Evolutionary conservation across 257 asterid genomes (phyloP), one percentile per base, ranked within the genome.

Genomic region (Solanum rostratum): DNA sequence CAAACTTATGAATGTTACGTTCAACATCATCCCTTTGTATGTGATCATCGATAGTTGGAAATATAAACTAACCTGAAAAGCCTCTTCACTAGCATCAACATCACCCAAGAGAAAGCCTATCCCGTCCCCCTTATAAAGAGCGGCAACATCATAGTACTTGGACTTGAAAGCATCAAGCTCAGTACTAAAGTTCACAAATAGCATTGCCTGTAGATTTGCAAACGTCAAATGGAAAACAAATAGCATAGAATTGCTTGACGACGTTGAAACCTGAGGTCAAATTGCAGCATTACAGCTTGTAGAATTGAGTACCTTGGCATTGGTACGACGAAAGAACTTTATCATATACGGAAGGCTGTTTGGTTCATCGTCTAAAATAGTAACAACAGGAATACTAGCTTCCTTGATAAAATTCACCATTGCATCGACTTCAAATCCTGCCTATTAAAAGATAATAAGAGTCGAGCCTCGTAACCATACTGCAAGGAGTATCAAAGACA

Each of bases 51-150:
- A 37, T 68, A 33, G 50, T 22, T 41, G 60, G 62, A 65, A 79
- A 10, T 57, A 39, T 82, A 8, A 37, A 19, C 68, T 54, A 68
- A 95, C 97, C 98, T 93, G 89, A 86, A 95, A 93, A 79, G 97
- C 98, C 87, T 87, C 90, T 76, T 86, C 90, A 84, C 95, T 69
- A 79, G 87, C 63, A 33, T 94, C 92, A 70, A 84, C 87, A 85
- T 95, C 98, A 13, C 96, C 96, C 81, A 95, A 86, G 90, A 93
- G 82, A 88, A 95, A 95, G 76, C 90, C 89, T 80, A 93, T 24
- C 80, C 94, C 97, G 87, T 92, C 88, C 53, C 92, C 95, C 84
- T 95, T 92, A 91, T 89, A 90, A 79, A 83, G 88, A 76, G 87
- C 84, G 3, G 98, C 97, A 84, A 88, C 95, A 18, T 92, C 92